Base-by-base conservation (phyloP, 2,329 filamentous ascomycete genomes). In the Colletotrichum abscissum region DNA sequence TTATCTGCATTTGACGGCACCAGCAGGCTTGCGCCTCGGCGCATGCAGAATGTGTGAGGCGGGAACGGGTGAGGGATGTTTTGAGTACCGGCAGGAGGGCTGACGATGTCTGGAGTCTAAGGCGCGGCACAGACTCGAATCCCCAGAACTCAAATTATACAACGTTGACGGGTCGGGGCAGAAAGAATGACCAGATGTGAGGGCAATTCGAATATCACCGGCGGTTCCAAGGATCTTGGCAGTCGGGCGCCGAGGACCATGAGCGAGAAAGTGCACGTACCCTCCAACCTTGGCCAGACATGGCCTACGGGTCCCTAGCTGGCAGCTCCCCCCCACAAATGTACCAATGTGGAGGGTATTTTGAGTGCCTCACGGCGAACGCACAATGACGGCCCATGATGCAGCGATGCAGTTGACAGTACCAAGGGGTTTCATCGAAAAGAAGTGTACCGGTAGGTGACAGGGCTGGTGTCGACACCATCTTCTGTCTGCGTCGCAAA, bases 331-430 rank as follows among this genome's bases (percentile, higher is more conserved):
- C 42, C 42, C 42, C 19, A 49, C 42, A 19, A 49, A n/a, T 19
- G 19, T n/a, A 5, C 42, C 42, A 3, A 28, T 24, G 42, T 55
- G 33, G 30, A 16, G 22, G 8, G 52, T 65, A 42, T 35, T 14
- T 56, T 58, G 55, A 60, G 56, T 56, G 35, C 33, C 33, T 24
- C 22, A 65, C 63, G 30, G 46, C 28, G 54, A 16, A 67, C 56
- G 69, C 69, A 71, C 63, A 35, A 67, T 71, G 69, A 71, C 69
- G 69, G 55, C 22, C 5, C 33, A 67, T 71, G 69, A 71, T 71
- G 63, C 52, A 49, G 57, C 54, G 56, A 55, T 60, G 68, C 68
- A 55, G 42, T 70, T 22, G 28, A 55, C 42, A 52, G n/a, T 14
- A 54, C 22, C 22, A 24, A 60, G 58, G 58, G 58, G 35, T 28